Evolutionary conservation across 495 filamentous ascomycete species (phyloP), one percentile per base, ranked within the genome.

Genomic region (Aspergillus heteromorphus): DNA sequence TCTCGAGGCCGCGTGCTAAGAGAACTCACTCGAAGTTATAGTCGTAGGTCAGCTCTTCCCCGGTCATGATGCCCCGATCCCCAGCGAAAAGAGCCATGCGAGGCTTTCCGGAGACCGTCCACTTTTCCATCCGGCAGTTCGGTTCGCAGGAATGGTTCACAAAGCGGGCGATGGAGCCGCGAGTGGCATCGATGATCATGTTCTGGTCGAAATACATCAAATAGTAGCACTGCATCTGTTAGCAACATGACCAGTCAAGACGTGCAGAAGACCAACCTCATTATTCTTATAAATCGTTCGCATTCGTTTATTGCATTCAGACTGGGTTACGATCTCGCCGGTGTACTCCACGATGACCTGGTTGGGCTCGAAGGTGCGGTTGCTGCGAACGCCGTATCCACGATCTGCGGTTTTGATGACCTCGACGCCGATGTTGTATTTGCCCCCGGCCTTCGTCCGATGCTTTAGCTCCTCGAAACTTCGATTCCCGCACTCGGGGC

Each of bases 331-430:
- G 53, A 98, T 96, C 72, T 98, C 93, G 34, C 93, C 93, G 7
- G 89, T 90, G 65, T 98, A 98, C 65, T 98, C 93, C 70, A 97
- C 89, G 62, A 98, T 96, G 67, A 98, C 95, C 73, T 97, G 91
- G 62, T 91, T 84, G 0, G 92, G 80, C 36, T 87, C 81, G 62
- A 96, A 98, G 51, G 83, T 86, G 38, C 93, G 86, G 66, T 92
- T 95, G 59, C 86, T 87, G 49, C 93, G 86, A 18, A 98, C 87
- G 40, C 93, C 93, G 67, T 89, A 95, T 23, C 93, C 93, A 47
- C 90, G 83, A 73, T 96, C 91, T 14, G 62, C 57, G 8, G 95
- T 97, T 72, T 96, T 91, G 71, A 93, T 81, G 25, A 97, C 91
- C 65, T 98, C 93, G 20, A 98, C 92, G 30, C 93, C 93, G 43